Base-by-base conservation (phyloP, 2,329 filamentous ascomycete genomes). In the Epichloe elymi region DNA sequence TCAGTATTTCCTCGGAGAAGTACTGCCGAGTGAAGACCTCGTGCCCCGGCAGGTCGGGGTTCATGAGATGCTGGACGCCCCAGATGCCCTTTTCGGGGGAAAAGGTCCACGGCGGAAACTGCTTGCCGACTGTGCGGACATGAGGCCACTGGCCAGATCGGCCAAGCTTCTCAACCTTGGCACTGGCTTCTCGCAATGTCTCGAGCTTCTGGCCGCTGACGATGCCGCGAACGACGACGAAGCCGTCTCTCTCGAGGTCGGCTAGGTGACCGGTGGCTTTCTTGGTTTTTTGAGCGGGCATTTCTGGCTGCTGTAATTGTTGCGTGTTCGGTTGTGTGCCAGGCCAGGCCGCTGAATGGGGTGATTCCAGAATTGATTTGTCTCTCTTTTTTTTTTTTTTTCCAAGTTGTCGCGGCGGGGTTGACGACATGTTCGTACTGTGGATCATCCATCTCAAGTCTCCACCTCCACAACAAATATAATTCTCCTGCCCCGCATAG, bases 11-110 rank as follows among this genome's bases (percentile, higher is more conserved):
- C 20, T 76, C 70, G 36, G 81, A 79, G 63, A 95, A 95, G 69
- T 95, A 95, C 51, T 78, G 73, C 48, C 71, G 64, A 5, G 81
- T 76, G 66, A 90, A 94, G 3, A 74, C 63, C 3, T 73, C 65
- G 53, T 78, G 74, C 50, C 78, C 75, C 0, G 80, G 76, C 58
- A 91, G 78, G 1, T 74, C 71, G 0, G 88, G 88, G 65, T 90
- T 83, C 60, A 95, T 74, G 5, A 95, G 75, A 66, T 90, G 86
- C 72, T 95, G 88, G 3, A 94, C 84, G 56, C 88, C 88, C 89
- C 88, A 95, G 66, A 95, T 94, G 19, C 87, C 87, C 48, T 74
- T 65, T 3, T 70, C 67, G 1, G 74, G 70, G 47, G 73, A 71
- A n/a, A 72, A 73, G 4, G 77, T 72, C 88, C 88, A 95, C 0